Evolutionary conservation across 1,284 basidiomycete genomes (phyloP), one percentile per base, ranked within the genome.

Genomic region (Cutaneotrichosporon spelunceum): DNA sequence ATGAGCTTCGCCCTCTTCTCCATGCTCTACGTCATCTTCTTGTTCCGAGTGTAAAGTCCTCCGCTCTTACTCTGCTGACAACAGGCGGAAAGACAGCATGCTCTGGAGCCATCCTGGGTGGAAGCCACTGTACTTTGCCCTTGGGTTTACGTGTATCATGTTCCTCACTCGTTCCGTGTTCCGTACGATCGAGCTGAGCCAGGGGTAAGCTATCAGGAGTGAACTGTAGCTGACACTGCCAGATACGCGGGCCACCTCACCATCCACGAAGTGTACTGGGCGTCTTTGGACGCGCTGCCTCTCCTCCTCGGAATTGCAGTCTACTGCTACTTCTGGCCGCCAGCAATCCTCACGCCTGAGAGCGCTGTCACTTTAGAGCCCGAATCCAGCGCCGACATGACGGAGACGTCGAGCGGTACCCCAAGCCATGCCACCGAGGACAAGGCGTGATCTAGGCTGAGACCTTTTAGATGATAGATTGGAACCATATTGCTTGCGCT

Each of bases 251-350:
- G 87, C 5, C 77, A 79, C 50, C 81, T 89, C n/a, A 81, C 85
- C n/a, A 87, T 83, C 0, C 83, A 82, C 27, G 86, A 88, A 72
- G 70, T 72, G 1, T 84, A 83, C 70, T 88, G 89, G 76, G 88
- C 88, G 70, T 83, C 76, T 1, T 79, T 89, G 33, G 87, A 89
- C 73, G 85, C 86, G 0, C 64, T 78, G 14, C 72, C 73, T 6
- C 62, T 88, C 19, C 82, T 86, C 64, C 72, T 88, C 57, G 86
- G 87, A 30, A 83, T 86, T 61, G 73, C 74, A 11, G 72, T 75
- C 24, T 78, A 74, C 64, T 63, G 66, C 3, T 62, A 66, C 50
- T 65, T 72, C 56, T 76, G 73, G 77, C 75, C 73, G 14, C 56
- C 58, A 7, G 26, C 26, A 3, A 56, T 59, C 39, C 61, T 66